These are phyloP conservation scores for Hanseniaspora thailandica DNA, from an alignment of 805 yeast genomes.

Conservation along the genomic window DNA sequence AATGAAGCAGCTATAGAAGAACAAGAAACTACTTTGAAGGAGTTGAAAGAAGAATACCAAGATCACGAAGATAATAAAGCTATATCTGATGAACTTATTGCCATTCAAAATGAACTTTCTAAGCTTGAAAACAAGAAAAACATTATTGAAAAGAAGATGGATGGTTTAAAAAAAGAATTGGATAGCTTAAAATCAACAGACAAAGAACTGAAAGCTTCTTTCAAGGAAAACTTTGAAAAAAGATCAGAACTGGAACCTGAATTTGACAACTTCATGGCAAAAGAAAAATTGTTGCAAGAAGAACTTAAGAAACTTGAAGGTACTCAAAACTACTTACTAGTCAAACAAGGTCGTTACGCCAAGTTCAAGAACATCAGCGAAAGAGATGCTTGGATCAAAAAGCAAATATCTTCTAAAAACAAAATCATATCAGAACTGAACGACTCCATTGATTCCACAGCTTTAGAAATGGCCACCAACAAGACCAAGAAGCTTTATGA, in stretches of 20 bases:
- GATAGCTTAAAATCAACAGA: background rate
- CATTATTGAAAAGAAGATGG: slow-evolving; percentile 30
- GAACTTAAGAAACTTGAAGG: slow-evolving; percentile 35
- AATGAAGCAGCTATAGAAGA: slow-evolving; percentile 44
- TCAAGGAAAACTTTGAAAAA: slow-evolving; percentile 31
- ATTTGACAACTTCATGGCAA: slow-evolving; percentile 29
- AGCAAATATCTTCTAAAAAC: slow-evolving; percentile 36
- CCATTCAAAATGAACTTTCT: slow-evolving; percentile 36
- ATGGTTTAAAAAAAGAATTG: slow-evolving; percentile 27
- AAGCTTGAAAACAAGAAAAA: slow-evolving; percentile 33
- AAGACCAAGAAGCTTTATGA: slow-evolving; percentile 6
- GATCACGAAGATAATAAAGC: slow-evolving; percentile 46
- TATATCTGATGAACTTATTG: slow-evolving; percentile 36
- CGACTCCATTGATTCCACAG: slow-evolving; percentile 22
- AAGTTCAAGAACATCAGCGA: slow-evolving; percentile 45
- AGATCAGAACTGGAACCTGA: slow-evolving; percentile 33
- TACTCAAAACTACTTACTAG: slow-evolving; percentile 47
- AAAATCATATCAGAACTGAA: slow-evolving; percentile 25
- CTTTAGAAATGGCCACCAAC: slow-evolving; percentile 17
- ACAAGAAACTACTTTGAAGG: slow-evolving; percentile 36
- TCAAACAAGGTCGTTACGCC: slow-evolving; percentile 60
- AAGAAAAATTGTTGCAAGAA: slow-evolving; percentile 34
- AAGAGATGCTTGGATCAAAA: slow-evolving; percentile 55
- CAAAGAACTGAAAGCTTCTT: slow-evolving; percentile 16
- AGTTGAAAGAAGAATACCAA: slow-evolving; percentile 35